Evolutionary conservation across 805 yeast species (phyloP), one percentile per base, ranked within the genome.

Genomic region (Teunomyces atbi): DNA sequence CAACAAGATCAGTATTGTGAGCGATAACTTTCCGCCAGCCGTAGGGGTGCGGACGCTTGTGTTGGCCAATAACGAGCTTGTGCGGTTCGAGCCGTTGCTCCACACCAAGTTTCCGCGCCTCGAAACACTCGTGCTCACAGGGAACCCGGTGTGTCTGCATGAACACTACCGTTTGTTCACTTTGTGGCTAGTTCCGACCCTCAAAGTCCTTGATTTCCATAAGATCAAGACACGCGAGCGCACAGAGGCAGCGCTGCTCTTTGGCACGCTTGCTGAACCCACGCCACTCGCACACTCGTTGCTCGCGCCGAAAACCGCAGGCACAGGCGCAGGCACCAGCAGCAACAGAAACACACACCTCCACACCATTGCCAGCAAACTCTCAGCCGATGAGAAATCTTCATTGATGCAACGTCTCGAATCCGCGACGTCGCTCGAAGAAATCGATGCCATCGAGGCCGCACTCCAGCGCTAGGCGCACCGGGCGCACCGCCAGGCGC

Each of bases 371-470:
- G 70, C 74, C 13, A 59, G 65, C 20, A 79, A 74, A 48, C 69
- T 88, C 54, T 70, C 83, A 1, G 77, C 71, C 0, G 80, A 76
- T 29, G 89, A 84, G 32, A 76, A 72, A 46, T 62, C 64, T 11
- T 64, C 66, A 39, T 64, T 91, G 41, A 73, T 82, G 50, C 59
- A 69, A 35, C 76, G 80, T 51, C 68, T 91, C 46, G 72, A 74
- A 44, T 69, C 66, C 27, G 96, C 97, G 1, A 74, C 81, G 3
- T 81, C 83, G 43, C 60, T 91, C 47, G 86, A 78, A 5, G 97
- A 91, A 51, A 86, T 90, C 5, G 86, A 83, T 47, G 68, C 79
- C 42, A 77, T 90, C 19, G 95, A 89, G 60, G 68, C 39, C 11
- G 39, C 28, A 13, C 39, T 34, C 21, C 37, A 11, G 20, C 20